These are phyloP conservation scores for Anthoceros angustus DNA, from an alignment of 225 moss, liverwort and hornwort species.

Conservation along the genomic window DNA sequence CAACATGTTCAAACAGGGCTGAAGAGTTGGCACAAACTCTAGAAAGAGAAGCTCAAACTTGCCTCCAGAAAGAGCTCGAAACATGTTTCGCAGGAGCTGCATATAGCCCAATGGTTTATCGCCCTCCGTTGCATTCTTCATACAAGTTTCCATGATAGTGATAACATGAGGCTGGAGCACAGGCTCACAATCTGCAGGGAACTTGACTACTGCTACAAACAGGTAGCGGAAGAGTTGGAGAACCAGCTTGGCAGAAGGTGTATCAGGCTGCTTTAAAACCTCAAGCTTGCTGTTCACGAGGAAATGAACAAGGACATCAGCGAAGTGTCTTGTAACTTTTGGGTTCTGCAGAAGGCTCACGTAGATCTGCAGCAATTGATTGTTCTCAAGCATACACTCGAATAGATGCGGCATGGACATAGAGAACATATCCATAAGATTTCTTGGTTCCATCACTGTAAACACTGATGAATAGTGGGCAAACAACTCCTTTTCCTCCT, in stretches of 20 bases:
- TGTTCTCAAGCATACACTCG: constrained; percentile 94
- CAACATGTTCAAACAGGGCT: constrained; percentile 95
- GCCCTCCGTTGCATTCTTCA: constrained; percentile 97
- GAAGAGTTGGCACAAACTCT: constrained; percentile 87
- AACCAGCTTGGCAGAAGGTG: constrained; percentile 81
- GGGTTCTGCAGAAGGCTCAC: constrained; percentile 81
- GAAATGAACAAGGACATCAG: constrained; percentile 90
- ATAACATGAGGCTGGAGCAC: constrained; percentile 95
- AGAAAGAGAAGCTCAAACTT: constrained; percentile 95
- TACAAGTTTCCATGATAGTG: constrained; percentile 88
- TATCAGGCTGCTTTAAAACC: constrained; percentile 77
- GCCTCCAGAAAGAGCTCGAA: constrained; percentile 88
- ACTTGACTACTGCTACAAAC: constrained; percentile 89
- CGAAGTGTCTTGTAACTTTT: constrained; percentile 96
- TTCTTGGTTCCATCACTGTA: constrained; percentile 98
- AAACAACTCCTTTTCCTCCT: constrained; percentile 99
- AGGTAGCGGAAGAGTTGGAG: constrained; percentile 93
- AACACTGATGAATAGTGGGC: constrained; percentile 88
- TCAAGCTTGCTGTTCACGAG: constrained; percentile 88
- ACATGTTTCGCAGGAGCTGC: constrained; percentile 97
- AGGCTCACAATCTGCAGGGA: constrained; percentile 87
- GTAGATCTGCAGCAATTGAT: constrained; percentile 88
- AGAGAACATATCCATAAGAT: constrained; percentile 99
- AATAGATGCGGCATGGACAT: constrained; percentile 99
- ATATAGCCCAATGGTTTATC: constrained; percentile 94